phyloP scores from a whole-genome alignment of 2,329 filamentous ascomycete species.

The Fusarium agapanthi region DNA sequence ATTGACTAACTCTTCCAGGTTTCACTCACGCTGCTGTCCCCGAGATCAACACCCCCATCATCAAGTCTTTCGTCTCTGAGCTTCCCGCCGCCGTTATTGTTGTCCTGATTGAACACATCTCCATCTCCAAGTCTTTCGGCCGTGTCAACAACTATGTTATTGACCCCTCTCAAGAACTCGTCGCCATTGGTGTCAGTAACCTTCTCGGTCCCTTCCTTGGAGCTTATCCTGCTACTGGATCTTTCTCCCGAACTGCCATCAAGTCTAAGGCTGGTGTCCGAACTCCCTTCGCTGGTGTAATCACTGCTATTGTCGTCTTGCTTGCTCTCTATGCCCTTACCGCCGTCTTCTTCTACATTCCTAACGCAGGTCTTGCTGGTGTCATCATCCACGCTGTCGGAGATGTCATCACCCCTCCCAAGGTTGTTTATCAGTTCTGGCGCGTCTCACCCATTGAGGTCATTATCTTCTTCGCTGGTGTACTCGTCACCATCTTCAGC shows the following conservation, averaged over 20 bases:
- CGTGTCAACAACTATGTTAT: constrained; percentile 84
- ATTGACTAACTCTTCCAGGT: constrained; percentile 50
- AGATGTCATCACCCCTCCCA: constrained; percentile 84
- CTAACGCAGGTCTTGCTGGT: constrained; percentile 76
- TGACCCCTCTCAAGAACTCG: constrained; percentile 80
- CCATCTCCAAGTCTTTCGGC: constrained; percentile 84
- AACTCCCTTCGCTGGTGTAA: constrained; percentile 85
- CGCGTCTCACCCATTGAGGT: constrained; percentile 83
- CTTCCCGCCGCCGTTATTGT: constrained; percentile 80
- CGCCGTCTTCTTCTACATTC: constrained; percentile 89
- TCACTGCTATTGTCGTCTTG: constrained; percentile 83
- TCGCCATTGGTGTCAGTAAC: constrained; percentile 80
- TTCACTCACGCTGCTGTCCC: constrained; percentile 77
- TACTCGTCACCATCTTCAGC: constrained; percentile 82
- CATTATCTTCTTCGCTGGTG: constrained; percentile 84
- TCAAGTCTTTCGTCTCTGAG: constrained; percentile 70
- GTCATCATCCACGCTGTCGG: constrained; percentile 93
- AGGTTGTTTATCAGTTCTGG: constrained; percentile 89
- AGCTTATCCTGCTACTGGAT: constrained; percentile 86
- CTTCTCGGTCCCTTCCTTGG: constrained; percentile 81
- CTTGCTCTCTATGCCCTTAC: constrained; percentile 86
- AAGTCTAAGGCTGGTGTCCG: constrained; percentile 93
- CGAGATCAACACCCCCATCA: constrained; percentile 65
- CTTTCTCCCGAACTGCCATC: constrained; percentile 90
- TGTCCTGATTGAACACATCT: constrained; percentile 81